A percentile compares a stretch with the other conserved stretches of the same genome.
Conservation (phyloP, 2,329 filamentous ascomycete genomes). For the Rutstroemia sp. region DNA sequence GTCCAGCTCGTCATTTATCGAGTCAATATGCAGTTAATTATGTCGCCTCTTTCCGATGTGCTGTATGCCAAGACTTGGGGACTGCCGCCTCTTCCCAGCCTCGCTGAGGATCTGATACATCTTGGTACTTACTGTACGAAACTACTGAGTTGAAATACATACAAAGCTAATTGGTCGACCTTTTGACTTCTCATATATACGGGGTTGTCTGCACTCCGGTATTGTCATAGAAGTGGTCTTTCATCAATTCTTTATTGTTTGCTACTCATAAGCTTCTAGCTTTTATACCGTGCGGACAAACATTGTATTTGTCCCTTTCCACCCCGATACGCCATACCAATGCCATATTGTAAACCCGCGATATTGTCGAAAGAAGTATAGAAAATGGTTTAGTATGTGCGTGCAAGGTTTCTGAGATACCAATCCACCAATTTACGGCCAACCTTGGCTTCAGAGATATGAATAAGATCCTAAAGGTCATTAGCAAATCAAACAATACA, state of each 20-base stretch:
- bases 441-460: slow-evolving; percentile 98
- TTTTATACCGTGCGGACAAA: slow-evolving; percentile 3
- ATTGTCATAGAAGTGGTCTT: not conserved
- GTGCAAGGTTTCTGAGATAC: slow-evolving; percentile 94
- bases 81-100: not conserved
- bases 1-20: not conserved
- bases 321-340: slow-evolving; percentile 15
- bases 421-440: slow-evolving; percentile 96
- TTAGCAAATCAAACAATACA: slow-evolving; percentile 15
- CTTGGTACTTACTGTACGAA: too few species aligned
- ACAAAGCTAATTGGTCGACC: not conserved
- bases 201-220: not conserved
- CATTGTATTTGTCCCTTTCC: slow-evolving; percentile 4
- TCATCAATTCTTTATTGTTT: slow-evolving; percentile 5
- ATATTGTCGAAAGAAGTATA: slow-evolving; percentile 19
- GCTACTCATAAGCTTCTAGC: slow-evolving; percentile 8
- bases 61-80: not conserved
- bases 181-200: too few species aligned
- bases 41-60: not conserved
- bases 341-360: slow-evolving; percentile 24
- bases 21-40: not conserved
- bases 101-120: not conserved
- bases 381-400: slow-evolving; percentile 65
- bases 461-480: slow-evolving; percentile 71
- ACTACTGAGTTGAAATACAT: not conserved